Conservation (phyloP, 352 stramenopile genomes). For the Globisporangium nagaii region DNA sequence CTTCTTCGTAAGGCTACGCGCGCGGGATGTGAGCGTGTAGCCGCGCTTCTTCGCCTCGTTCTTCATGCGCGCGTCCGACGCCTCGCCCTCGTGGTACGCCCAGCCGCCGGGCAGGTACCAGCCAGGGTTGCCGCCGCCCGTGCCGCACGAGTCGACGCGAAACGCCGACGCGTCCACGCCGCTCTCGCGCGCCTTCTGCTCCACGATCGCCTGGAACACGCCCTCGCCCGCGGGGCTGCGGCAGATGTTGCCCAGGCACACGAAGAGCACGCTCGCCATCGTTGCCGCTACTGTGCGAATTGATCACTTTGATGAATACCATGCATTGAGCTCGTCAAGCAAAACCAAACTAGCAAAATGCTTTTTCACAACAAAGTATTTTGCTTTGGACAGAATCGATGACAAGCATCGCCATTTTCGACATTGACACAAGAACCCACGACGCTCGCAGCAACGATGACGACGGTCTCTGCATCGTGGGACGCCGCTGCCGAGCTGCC, state of each 20-base stretch:
- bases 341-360: not conserved
- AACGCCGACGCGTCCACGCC: conserved; percentile 24
- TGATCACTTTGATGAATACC: conserved; percentile 1
- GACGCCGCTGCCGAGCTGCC: not conserved
- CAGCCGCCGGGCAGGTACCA: conserved; percentile 77
- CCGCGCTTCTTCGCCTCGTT: conserved; percentile 82
- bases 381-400: no score
- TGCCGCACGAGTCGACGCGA: conserved; percentile 82
- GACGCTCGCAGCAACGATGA: no score
- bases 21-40: conserved; percentile 73
- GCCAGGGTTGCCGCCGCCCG: conserved; percentile 66
- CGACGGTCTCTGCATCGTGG: conserved; percentile 2
- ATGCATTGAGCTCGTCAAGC: not conserved
- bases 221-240: conserved; percentile 76
- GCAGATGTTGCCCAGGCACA: conserved; percentile 90
- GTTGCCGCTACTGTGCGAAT: not conserved
- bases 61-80: conserved; percentile 75
- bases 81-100: conserved; percentile 87
- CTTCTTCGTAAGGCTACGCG: conserved; percentile 55
- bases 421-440: no score
- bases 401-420: no score
- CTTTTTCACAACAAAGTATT: not conserved
- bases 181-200: conserved; percentile 17
- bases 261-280: conserved; percentile 82
- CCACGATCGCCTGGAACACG: conserved; percentile 81